Conservation (phyloP, 2,329 filamentous ascomycete genomes). For the Ophiostoma fasciatum region DNA sequence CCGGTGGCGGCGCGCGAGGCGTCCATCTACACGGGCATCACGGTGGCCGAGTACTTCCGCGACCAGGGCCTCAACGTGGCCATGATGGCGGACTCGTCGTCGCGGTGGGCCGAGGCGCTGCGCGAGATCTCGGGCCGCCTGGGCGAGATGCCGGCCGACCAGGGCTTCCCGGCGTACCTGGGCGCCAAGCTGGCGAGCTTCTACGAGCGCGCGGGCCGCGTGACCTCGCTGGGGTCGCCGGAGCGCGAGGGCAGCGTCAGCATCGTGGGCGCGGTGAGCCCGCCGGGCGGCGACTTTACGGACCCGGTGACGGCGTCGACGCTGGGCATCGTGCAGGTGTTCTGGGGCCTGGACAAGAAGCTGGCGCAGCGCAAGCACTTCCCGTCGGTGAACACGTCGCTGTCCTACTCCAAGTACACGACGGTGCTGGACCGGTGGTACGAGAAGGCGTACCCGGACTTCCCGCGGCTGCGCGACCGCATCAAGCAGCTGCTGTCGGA, state of each 20-base stretch:
- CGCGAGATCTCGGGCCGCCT: constrained; percentile 97
- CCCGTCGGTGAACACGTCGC: constrained; percentile 88
- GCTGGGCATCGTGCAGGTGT: constrained; percentile 94
- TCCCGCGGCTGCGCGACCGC: constrained; percentile 80
- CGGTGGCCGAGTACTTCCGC: constrained; percentile 89
- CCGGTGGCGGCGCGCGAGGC: constrained; percentile 95
- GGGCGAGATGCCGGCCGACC: constrained; percentile 98
- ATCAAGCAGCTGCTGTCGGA: constrained; percentile 89
- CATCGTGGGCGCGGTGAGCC: constrained; percentile 89
- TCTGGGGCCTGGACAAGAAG: constrained; percentile 99
- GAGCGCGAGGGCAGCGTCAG: constrained; percentile 84
- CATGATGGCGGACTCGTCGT: constrained; percentile 99
- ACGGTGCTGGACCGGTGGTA: constrained; percentile 82
- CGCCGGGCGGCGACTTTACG: constrained; percentile 96
- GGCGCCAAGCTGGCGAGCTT: constrained; percentile 95
- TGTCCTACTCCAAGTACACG: constrained; percentile 96
- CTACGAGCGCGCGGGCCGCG: constrained; percentile 93
- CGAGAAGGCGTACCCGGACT: constrained; percentile 84
- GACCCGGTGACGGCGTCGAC: constrained; percentile 92
- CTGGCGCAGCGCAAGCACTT: constrained; percentile 98
- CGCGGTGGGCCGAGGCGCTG: constrained; percentile 94
- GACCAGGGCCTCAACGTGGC: constrained; percentile 95
- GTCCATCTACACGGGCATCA: constrained; percentile 95
- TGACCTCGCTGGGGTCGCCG: constrained; percentile 73
- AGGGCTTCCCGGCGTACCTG: constrained; percentile 97